Evolutionary conservation across 306 rosid species (phyloP).

Genomic region (Erythrophleum fordii): DNA sequence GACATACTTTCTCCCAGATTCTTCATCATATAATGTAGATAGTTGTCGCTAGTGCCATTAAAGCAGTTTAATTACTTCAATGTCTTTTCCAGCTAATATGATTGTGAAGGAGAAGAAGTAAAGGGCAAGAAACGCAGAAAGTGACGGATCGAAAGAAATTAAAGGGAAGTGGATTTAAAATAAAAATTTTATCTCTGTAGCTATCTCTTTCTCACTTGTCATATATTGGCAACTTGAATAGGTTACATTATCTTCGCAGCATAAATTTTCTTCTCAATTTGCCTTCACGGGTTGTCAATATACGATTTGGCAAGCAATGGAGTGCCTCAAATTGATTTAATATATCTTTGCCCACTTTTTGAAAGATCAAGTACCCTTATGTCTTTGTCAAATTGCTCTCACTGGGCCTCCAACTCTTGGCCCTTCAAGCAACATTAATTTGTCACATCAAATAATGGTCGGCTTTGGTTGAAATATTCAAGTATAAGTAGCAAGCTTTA

Average conservation of each 20-base stretch:
- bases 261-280: background rate
- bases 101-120: constrained; percentile 21
- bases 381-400: background rate
- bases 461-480: background rate
- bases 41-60: constrained; percentile 33
- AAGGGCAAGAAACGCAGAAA: background rate
- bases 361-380: background rate
- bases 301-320: background rate
- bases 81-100: constrained; percentile 40
- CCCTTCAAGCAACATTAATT: background rate
- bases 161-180: background rate
- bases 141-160: constrained; percentile 17
- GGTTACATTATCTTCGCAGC: constrained; percentile 11
- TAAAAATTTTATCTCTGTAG: background rate
- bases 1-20: background rate
- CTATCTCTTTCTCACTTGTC: constrained; percentile 20
- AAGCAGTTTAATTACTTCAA: constrained; percentile 13
- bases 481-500: background rate
- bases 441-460: background rate
- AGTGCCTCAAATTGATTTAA: constrained; percentile 13
- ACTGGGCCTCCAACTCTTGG: no score
- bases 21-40: constrained; percentile 34
- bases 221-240: constrained; percentile 3
- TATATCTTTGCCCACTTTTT: background rate
- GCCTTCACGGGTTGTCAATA: background rate